Conservation (phyloP, 257 asterid genomes). For the Przewalskia tangutica region DNA sequence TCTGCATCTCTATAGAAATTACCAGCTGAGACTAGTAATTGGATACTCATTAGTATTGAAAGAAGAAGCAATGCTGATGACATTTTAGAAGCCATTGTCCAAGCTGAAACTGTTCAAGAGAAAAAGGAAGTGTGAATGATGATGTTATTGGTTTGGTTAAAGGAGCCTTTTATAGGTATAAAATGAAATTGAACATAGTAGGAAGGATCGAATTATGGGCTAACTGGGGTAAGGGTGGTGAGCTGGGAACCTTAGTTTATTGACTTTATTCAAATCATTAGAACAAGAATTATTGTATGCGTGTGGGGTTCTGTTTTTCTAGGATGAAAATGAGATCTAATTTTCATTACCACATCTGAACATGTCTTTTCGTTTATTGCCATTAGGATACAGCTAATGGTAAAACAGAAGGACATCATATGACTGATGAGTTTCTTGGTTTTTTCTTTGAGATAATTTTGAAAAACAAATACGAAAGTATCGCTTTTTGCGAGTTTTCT, state of each 20-base stretch:
- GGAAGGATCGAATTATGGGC: neutral
- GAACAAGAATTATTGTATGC: neutral
- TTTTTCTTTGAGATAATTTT: too few relatives aligned
- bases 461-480: too few relatives aligned
- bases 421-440: neutral
- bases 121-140: neutral
- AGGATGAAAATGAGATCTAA: neutral
- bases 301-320: neutral
- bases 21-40: neutral
- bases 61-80: neutral
- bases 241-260: neutral
- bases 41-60: neutral
- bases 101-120: neutral
- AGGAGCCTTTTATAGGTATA: neutral
- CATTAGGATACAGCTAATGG: neutral
- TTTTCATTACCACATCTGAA: neutral
- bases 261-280: neutral
- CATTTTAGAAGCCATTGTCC: neutral
- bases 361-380: neutral
- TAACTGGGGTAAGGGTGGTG: neutral
- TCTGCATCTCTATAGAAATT: constrained; percentile 5
- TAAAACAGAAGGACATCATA: neutral
- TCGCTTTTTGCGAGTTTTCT: too few relatives aligned
- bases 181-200: neutral
- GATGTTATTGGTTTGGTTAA: neutral